These are phyloP conservation scores for Malania oleifera DNA, from an alignment of 164 flowering plant species.

Conservation along the genomic window DNA sequence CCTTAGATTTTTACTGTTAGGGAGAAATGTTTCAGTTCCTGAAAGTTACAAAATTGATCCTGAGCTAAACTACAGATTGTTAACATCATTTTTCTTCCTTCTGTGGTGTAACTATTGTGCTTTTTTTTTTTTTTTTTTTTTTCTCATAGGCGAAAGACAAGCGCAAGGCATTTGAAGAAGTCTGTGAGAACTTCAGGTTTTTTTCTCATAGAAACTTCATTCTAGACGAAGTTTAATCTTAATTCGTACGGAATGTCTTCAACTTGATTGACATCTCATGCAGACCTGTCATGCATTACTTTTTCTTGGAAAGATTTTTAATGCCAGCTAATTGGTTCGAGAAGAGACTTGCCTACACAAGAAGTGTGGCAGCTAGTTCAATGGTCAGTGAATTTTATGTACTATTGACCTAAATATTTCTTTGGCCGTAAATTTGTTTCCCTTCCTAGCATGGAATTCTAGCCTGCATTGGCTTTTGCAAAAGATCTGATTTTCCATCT, in stretches of 20 bases:
- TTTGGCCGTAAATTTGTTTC: background rate
- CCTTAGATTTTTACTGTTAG: no score
- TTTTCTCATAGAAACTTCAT: background rate
- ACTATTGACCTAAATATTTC: background rate
- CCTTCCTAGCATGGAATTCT: background rate
- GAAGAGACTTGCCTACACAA: constrained; percentile 84
- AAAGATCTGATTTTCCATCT: background rate
- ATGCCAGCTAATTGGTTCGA: constrained; percentile 98
- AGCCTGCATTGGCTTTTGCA: background rate
- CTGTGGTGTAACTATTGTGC: no score
- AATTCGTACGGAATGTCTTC: background rate
- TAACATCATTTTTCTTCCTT: no score
- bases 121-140: no score
- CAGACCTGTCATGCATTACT: constrained; percentile 98
- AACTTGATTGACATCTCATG: constrained; percentile 14
- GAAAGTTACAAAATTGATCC: no score
- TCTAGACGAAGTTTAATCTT: background rate
- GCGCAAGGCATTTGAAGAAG: constrained; percentile 77
- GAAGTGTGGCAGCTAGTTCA: constrained; percentile 97
- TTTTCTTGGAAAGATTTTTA: constrained; percentile 86
- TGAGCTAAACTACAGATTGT: no score
- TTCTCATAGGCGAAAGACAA: constrained; percentile 70
- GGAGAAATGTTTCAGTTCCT: no score
- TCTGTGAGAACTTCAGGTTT: constrained; percentile 87
- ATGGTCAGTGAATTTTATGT: constrained; percentile 48